Evolutionary conservation across 768 basidiomycete species (phyloP).

Genomic region (Tricholomella constricta): DNA sequence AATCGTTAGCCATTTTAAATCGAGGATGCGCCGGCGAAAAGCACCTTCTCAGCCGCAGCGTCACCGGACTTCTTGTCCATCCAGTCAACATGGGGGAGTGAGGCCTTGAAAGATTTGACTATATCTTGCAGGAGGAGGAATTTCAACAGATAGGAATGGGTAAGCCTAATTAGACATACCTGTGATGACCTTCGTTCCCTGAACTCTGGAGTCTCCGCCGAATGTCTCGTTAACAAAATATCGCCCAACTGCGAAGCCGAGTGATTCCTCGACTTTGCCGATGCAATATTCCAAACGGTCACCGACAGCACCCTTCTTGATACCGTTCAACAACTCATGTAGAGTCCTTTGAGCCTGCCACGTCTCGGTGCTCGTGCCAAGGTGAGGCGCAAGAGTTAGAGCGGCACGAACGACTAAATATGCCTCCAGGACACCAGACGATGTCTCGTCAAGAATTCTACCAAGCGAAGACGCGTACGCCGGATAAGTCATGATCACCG

Average conservation of each 20-base stretch:
- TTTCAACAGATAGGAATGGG: background rate
- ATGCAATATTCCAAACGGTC: conserved; percentile 88
- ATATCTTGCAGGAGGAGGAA: conserved; percentile 53
- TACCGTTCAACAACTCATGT: conserved; percentile 73
- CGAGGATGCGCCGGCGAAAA: conserved; percentile 5
- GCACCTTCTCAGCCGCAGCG: conserved; percentile 84
- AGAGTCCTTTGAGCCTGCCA: conserved; percentile 76
- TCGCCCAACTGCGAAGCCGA: conserved; percentile 90
- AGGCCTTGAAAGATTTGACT: conserved; percentile 78
- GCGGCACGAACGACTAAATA: conserved; percentile 86
- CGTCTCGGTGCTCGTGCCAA: conserved; percentile 75
- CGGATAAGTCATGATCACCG: conserved; percentile 83
- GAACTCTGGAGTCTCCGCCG: conserved; percentile 72
- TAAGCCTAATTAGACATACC: conserved; percentile 40
- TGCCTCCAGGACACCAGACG: conserved; percentile 74
- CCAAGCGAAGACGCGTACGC: conserved; percentile 71
- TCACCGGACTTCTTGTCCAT: conserved; percentile 84
- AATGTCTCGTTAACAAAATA: conserved; percentile 89
- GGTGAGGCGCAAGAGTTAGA: conserved; percentile 62
- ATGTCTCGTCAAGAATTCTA: conserved; percentile 65
- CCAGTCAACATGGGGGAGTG: conserved; percentile 79
- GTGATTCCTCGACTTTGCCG: conserved; percentile 61
- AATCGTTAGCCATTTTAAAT: conserved; percentile 9
- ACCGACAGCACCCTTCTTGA: conserved; percentile 83
- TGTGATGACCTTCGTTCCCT: conserved; percentile 81